Conservation (phyloP, 257 asterid species). For the Salvia rosmarinus region DNA sequence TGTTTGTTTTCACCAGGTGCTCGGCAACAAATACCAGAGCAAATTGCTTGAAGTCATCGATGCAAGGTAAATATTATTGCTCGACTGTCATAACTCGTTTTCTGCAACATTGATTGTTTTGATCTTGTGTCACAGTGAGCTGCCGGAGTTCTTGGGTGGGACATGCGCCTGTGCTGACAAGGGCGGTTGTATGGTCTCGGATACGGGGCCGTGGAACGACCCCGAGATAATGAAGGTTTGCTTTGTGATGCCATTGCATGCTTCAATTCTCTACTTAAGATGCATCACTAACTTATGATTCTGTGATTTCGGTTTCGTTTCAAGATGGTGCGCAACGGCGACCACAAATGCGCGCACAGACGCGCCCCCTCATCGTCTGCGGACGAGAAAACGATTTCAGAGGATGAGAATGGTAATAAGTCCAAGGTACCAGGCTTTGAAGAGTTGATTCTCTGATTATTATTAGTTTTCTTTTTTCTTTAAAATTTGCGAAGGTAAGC, state of each 20-base stretch:
- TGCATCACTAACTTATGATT: not conserved
- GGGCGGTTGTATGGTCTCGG: conserved; percentile 92
- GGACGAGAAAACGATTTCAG: conserved; percentile 78
- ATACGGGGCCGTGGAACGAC: conserved; percentile 98
- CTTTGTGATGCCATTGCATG: conserved; percentile 18
- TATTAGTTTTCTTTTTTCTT: not conserved
- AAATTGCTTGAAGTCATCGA: conserved; percentile 90
- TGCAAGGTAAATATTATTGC: conserved; percentile 57
- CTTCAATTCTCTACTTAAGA: conserved; percentile 4
- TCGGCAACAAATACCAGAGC: conserved; percentile 90
- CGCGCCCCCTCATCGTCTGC: conserved; percentile 34
- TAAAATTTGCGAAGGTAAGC: too few species aligned
- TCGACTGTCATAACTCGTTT: not conserved
- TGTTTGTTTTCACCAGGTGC: conserved; percentile 54
- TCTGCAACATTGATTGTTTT: not conserved
- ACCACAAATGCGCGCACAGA: conserved; percentile 74
- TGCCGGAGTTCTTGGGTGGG: conserved; percentile 96
- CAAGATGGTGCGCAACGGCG: conserved; percentile 87
- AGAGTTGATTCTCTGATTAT: not conserved
- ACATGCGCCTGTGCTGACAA: conserved; percentile 85
- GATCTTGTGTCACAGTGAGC: conserved; percentile 64
- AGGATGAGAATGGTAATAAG: conserved; percentile 54
- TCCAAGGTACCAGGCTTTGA: conserved; percentile 36
- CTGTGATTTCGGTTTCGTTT: conserved; percentile 33
- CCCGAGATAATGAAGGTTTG: conserved; percentile 83